Evolutionary conservation across 768 basidiomycete species (phyloP).

Genomic region (Pleurotus citrinopileatus): DNA sequence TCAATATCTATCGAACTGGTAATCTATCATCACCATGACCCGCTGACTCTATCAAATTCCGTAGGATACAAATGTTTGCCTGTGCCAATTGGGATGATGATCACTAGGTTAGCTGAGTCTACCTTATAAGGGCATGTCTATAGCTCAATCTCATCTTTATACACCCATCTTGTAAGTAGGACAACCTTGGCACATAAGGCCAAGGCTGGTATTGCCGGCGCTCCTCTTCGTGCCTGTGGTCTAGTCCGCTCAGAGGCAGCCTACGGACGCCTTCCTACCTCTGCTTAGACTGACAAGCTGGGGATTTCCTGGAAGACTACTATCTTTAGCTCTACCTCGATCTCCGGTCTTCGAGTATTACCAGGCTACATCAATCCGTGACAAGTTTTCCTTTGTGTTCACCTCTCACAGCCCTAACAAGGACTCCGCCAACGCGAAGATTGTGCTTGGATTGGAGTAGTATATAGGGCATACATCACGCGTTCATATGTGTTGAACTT

Average conservation of each 20-base stretch:
- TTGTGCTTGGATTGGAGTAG: neutral
- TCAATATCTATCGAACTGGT: no score
- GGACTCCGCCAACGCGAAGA: slow-evolving; percentile 4
- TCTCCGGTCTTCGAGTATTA: no score
- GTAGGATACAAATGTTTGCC: no score
- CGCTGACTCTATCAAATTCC: no score
- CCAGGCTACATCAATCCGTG: neutral
- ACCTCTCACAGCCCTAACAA: neutral
- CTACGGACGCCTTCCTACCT: neutral
- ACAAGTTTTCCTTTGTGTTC: neutral
- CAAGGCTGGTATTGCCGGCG: no score
- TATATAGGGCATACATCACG: slow-evolving; percentile 4
- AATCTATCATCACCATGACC: no score
- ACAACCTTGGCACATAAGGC: neutral
- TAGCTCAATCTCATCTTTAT: no score
- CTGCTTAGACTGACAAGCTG: neutral
- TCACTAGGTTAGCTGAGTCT: no score
- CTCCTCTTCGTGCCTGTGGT: neutral
- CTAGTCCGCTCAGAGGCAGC: neutral
- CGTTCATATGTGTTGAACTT: neutral
- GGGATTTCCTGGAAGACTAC: no score
- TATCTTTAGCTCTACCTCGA: no score
- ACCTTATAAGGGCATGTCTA: no score
- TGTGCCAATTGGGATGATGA: no score
- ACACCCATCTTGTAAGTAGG: neutral